These are phyloP conservation scores for Sphaerostilbella broomeana DNA, from an alignment of 2,329 filamentous ascomycete genomes.

Conservation along the genomic window DNA sequence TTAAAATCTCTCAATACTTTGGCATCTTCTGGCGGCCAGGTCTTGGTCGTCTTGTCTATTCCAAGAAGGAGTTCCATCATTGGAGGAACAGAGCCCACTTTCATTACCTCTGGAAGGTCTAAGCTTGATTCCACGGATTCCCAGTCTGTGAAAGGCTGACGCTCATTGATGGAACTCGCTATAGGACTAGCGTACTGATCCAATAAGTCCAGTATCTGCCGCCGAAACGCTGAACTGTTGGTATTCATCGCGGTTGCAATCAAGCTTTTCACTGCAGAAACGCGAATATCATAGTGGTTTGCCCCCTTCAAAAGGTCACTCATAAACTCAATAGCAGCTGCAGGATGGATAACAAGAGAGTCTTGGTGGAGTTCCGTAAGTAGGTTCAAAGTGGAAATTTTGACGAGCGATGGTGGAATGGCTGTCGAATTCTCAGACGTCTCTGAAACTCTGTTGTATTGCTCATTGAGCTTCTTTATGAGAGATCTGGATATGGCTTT, in stretches of 20 bases:
- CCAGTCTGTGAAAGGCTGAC: constrained; percentile 1
- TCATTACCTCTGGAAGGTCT: constrained; percentile 2
- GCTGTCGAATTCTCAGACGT: background rate
- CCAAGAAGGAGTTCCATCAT: background rate
- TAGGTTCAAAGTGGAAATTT: constrained; percentile 33
- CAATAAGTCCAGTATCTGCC: background rate
- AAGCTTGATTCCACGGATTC: background rate
- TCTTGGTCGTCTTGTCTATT: background rate
- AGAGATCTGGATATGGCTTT: constrained; percentile 22
- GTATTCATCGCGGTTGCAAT: constrained; percentile 18
- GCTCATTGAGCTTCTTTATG: constrained; percentile 22
- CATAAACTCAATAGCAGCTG: constrained; percentile 24
- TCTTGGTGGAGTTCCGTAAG: constrained; percentile 28
- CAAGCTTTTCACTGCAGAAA: constrained; percentile 25
- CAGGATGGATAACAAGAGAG: constrained; percentile 21
- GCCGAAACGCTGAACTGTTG: constrained; percentile 6
- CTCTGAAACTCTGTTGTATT: constrained; percentile 1
- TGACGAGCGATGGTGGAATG: constrained; percentile 20
- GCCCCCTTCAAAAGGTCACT: constrained; percentile 23
- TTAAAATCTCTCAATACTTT: background rate
- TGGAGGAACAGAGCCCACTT: background rate
- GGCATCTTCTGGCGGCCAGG: background rate
- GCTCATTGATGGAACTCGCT: constrained; percentile 6
- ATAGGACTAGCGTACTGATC: background rate
- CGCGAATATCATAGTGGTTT: constrained; percentile 27